Base-by-base conservation (phyloP, 305 asterid genomes). In the Fraxinus platypoda region DNA sequence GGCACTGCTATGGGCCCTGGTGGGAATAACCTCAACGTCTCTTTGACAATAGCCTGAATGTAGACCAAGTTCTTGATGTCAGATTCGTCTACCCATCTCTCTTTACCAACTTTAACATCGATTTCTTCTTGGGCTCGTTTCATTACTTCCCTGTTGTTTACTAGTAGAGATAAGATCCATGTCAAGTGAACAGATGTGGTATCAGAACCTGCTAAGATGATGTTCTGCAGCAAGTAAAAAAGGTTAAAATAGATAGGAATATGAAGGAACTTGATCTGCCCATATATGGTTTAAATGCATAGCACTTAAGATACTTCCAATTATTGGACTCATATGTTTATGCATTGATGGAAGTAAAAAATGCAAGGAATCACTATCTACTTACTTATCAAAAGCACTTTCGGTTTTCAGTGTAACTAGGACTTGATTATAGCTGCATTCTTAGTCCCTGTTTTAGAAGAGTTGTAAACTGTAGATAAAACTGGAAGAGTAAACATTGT, bases 1-100 rank as follows among this genome's bases (percentile, higher is more conserved):
- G 93, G 94, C 1, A 88, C 94, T 1, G 88, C 41, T 26, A 92
- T 46, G 9, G 96, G 94, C 8, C 89, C 93, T 0, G 94, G 92
- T 21, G 95, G 95, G 84, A 81, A 90, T n/a, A 92, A 71, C 8
- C 93, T 90, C 1, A 92, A 66, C 0, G 90, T 84, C 74, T 92
- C 95, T 79, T 90, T 90, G 8, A 90, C 83, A 0, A 88, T 83
- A 41, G 92, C 92, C 23, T 89, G 86, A 2, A 91, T 59, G 59
- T 87, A 90, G 28, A 26, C 34, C 54, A 91, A 84, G 76, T 83
- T 84, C 28, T 81, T 80, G 23, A 90, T 81, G 80, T 91, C 93
- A 0, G 91, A 83, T 72, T 90, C 92, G 54, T 88, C 89, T 9
- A 86, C 89, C 91, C 89, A 88, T 80, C 91, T 88, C 1, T 87